Percentiles rank a stretch among this genome's conserved stretches.
Conservation (phyloP, 208 protist genomes). For the Wallacemonas rigidus region DNA sequence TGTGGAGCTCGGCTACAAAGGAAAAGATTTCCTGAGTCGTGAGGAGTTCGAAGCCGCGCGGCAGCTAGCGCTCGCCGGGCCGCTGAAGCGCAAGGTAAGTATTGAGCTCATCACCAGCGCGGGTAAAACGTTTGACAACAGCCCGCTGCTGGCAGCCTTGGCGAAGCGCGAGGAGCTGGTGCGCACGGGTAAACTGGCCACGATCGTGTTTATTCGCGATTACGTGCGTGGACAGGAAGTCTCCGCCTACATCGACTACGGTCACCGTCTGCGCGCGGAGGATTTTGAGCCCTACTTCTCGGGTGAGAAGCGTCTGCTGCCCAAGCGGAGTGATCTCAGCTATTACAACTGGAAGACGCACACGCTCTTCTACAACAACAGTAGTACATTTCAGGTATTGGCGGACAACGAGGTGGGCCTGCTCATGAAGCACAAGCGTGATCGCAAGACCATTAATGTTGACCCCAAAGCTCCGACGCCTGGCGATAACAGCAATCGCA, state of each 20-base stretch:
- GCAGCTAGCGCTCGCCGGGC: slow-evolving; percentile 69
- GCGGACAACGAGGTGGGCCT: slow-evolving; percentile 96
- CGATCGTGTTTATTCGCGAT: slow-evolving; percentile 98
- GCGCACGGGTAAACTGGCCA: slow-evolving; percentile 94
- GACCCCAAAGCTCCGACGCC: slow-evolving; percentile 91
- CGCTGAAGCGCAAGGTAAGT: slow-evolving; percentile 84
- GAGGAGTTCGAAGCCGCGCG: slow-evolving; percentile 89
- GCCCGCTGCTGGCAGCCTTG: slow-evolving; percentile 93
- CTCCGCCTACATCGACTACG: slow-evolving; percentile 98
- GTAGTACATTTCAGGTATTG: slow-evolving; percentile 96
- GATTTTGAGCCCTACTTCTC: slow-evolving; percentile 95
- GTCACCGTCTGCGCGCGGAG: slow-evolving; percentile 93
- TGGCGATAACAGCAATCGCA: slow-evolving; percentile 94
- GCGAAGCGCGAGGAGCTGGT: slow-evolving; percentile 96
- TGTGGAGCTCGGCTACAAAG: slow-evolving; percentile 97
- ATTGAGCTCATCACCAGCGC: slow-evolving; percentile 84
- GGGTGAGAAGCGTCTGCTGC: slow-evolving; percentile 89
- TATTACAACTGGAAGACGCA: slow-evolving; percentile 99
- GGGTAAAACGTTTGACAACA: slow-evolving; percentile 77
- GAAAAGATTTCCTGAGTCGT: slow-evolving; percentile 88
- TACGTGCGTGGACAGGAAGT: slow-evolving; percentile 97
- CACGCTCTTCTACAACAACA: slow-evolving; percentile 94
- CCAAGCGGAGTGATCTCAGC: slow-evolving; percentile 95
- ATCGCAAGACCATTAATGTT: slow-evolving; percentile 98
- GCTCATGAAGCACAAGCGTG: slow-evolving; percentile 98